Percentiles rank a stretch among this genome's conserved stretches.
Conservation (phyloP, 345 rosid genomes). For the Bruguiera parviflora region DNA sequence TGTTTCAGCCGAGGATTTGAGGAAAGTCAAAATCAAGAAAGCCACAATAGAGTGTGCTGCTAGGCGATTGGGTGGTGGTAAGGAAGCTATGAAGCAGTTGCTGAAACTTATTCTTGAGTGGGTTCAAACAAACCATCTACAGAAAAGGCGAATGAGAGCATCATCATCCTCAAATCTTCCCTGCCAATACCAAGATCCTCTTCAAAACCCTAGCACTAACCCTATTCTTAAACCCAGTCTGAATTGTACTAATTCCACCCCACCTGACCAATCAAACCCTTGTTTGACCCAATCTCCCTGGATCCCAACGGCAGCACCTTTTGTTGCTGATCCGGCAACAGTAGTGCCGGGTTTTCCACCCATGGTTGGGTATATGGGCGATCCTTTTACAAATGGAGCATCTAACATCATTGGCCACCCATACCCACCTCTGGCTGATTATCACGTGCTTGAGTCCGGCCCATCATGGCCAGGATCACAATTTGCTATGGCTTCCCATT, state of each 20-base stretch:
- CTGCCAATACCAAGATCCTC: constrained; percentile 39
- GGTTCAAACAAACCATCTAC: constrained; percentile 90
- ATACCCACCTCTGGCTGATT: constrained; percentile 32
- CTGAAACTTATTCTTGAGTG: constrained; percentile 92
- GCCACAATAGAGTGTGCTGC: constrained; percentile 92
- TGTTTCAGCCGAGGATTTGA: constrained; percentile 87
- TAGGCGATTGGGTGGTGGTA: constrained; percentile 82
- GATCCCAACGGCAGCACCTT: constrained; percentile 38
- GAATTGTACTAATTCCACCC: constrained; percentile 11
- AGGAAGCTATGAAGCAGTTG: constrained; percentile 89
- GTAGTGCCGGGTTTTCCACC: constrained; percentile 32
- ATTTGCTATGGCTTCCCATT: constrained; percentile 35
- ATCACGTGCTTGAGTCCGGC: constrained; percentile 43
- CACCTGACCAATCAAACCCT: constrained; percentile 37
- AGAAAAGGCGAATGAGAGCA: constrained; percentile 43
- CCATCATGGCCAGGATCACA: constrained; percentile 53
- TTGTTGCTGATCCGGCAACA: constrained; percentile 30
- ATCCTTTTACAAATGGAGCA: constrained; percentile 35
- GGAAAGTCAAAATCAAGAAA: constrained; percentile 88
- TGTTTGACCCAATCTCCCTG: constrained; percentile 47
- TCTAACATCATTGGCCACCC: constrained; percentile 27
- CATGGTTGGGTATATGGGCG: constrained; percentile 39
- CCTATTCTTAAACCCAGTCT: constrained; percentile 38
- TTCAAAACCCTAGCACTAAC: constrained; percentile 30
- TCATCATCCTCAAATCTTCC: constrained; percentile 17